phyloP scores from a whole-genome alignment of 805 yeast genomes.

The Sugiyamaella boreocaroliniensis region DNA sequence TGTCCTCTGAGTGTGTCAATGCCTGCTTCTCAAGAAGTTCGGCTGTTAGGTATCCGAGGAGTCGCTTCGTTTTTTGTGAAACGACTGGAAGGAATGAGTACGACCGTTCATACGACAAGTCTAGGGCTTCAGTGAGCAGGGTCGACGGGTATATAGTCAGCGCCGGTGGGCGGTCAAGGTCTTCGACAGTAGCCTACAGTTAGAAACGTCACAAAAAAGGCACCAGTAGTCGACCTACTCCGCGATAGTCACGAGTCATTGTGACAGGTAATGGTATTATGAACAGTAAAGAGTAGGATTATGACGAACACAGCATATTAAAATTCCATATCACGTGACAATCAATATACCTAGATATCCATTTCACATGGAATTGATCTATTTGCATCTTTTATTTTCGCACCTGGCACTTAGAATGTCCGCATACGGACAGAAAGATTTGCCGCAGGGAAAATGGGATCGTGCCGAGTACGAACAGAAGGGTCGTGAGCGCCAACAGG shows the following conservation, averaged over 20 bases:
- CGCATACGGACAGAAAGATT: conserved; percentile 6
- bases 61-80: conserved; percentile 38
- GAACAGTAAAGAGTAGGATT: neutral
- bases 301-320: neutral
- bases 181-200: conserved; percentile 48
- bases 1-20: conserved; percentile 3
- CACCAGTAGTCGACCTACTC: conserved; percentile 16
- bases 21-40: conserved; percentile 33
- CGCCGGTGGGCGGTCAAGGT: conserved; percentile 53
- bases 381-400: neutral
- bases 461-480: conserved; percentile 9
- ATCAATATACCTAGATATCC: too few species aligned
- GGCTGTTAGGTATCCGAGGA: conserved; percentile 46
- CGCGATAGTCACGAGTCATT: conserved; percentile 22
- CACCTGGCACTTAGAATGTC: conserved; percentile 2
- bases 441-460: conserved; percentile 14
- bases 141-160: conserved; percentile 46
- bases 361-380: neutral
- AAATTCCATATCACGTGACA: neutral
- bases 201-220: conserved; percentile 8
- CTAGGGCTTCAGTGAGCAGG: conserved; percentile 43
- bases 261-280: neutral
- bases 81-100: conserved; percentile 51
- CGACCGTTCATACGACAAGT: conserved; percentile 48
- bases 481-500: conserved; percentile 11